Base-by-base conservation (phyloP, 2,329 filamentous ascomycete species). In the Thielaviopsis punctulata region DNA sequence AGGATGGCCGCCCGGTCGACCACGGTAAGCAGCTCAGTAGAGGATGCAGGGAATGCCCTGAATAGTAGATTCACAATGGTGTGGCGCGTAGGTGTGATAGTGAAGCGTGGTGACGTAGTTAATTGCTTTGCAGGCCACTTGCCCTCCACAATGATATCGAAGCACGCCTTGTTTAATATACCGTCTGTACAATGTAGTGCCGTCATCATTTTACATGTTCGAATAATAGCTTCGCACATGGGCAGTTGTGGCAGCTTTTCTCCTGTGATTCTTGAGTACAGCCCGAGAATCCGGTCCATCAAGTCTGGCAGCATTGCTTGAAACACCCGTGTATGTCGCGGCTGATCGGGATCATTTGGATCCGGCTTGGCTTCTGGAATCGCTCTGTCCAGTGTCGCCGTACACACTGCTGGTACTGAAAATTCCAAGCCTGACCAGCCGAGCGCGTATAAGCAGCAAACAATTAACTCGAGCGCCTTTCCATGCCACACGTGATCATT, bases 401-500 rank as follows among this genome's bases (percentile, higher is more conserved):
- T 69, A 56, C 77, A 76, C 15, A 82, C 65, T 9, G 69, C 64
- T 2, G 79, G 79, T n/a, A 92, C 75, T 60, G 82, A 76, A 60
- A 96, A 96, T 61, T 92, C 84, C 60, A 90, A 72, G 3, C 82
- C 84, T 33, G 82, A 77, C 85, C 88, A 95, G 25, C 81, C 84
- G 56, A 94, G 79, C 60, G 96, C 76, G 41, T 96, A 62, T 58
- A 96, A 73, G 61, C 84, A 87, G 23, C 94, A 73, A 46, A 92
- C 69, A 55, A 94, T 86, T 24, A 89, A 80, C 63, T 98, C 93
- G 19, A 98, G 72, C 1, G 87, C 89, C 66, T 96, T 96, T 18
- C 86, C 92, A 67, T 95, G 87, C 90, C 92, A 98, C n/a, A 96
- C 65, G 65, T 95, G 86, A 65, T 98, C 92, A 60, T 87, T 89